These are phyloP conservation scores for Tylopilus plumbeoviolaceoides DNA, from an alignment of 768 basidiomycete genomes.

Conservation along the genomic window DNA sequence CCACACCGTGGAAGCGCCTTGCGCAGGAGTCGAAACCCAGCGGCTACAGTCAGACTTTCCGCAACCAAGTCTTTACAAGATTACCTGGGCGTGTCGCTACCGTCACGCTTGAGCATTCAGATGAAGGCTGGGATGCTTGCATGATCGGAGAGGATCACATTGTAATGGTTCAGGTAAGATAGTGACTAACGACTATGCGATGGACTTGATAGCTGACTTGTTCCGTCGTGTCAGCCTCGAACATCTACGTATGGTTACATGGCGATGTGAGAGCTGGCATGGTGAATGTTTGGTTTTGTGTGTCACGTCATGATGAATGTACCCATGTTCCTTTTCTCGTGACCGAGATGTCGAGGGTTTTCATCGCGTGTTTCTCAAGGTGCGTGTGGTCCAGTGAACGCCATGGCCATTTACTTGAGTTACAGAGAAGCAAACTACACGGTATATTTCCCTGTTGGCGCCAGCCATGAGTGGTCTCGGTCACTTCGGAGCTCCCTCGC, in stretches of 20 bases:
- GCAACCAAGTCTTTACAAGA: slow-evolving; percentile 20
- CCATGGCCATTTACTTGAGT: neutral
- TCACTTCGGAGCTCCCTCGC: neutral
- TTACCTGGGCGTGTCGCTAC: slow-evolving; percentile 27
- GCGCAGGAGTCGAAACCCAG: slow-evolving; percentile 5
- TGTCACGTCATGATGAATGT: neutral
- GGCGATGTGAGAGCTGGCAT: slow-evolving; percentile 20
- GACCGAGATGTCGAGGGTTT: neutral
- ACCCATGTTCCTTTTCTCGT: neutral
- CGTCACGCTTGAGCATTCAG: slow-evolving; percentile 10
- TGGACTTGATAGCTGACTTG: neutral
- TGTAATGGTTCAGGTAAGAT: slow-evolving; percentile 30
- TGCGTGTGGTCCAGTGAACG: too few species aligned
- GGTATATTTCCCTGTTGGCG: neutral
- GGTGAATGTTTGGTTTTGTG: neutral
- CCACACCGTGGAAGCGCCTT: slow-evolving; percentile 18
- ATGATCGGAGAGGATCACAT: slow-evolving; percentile 37
- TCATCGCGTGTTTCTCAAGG: neutral
- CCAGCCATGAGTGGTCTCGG: neutral
- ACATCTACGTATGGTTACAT: slow-evolving; percentile 23
- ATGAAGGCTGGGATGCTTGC: slow-evolving; percentile 26
- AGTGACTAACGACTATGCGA: neutral
- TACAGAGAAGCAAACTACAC: neutral
- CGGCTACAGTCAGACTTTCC: slow-evolving; percentile 17
- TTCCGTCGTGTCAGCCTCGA: slow-evolving; percentile 6